phyloP scores from a whole-genome alignment of 129 eudicot genomes.

The Daucus carota region DNA sequence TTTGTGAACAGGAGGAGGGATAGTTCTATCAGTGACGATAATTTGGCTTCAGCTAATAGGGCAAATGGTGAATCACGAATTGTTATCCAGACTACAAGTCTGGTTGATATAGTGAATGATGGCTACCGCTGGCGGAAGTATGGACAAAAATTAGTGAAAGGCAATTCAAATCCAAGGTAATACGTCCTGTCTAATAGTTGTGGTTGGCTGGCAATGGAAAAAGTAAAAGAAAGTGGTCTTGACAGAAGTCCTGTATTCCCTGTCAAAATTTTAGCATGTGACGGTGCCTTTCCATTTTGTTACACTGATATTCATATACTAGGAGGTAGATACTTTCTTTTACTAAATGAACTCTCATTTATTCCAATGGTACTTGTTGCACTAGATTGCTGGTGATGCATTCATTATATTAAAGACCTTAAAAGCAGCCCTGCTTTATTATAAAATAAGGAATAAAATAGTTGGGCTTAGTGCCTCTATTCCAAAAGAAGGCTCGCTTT shows the following conservation, averaged over 20 bases:
- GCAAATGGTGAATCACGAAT: conserved; percentile 47
- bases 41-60: conserved; percentile 28
- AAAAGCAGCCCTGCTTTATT: neutral
- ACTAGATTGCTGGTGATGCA: neutral
- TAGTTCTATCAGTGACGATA: conserved; percentile 23
- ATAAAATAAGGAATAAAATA: neutral
- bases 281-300: neutral
- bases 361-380: neutral
- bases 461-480: neutral
- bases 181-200: neutral
- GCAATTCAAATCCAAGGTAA: conserved; percentile 84
- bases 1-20: conserved; percentile 55
- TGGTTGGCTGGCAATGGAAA: neutral
- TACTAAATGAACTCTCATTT: neutral
- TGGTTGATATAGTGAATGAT: conserved; percentile 79
- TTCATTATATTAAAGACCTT: neutral
- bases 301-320: neutral
- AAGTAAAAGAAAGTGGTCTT: neutral
- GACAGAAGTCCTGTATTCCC: neutral
- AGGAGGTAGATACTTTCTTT: neutral
- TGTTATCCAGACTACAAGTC: conserved; percentile 78
- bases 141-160: conserved; percentile 92
- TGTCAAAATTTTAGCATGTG: neutral
- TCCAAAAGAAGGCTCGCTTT: neutral
- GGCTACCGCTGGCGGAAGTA: conserved; percentile 96